A percentile compares a stretch with the other conserved stretches of the same genome.
These are phyloP conservation scores for Epichloe baconii DNA, from an alignment of 2,329 filamentous ascomycete species.

Conservation along the genomic window DNA sequence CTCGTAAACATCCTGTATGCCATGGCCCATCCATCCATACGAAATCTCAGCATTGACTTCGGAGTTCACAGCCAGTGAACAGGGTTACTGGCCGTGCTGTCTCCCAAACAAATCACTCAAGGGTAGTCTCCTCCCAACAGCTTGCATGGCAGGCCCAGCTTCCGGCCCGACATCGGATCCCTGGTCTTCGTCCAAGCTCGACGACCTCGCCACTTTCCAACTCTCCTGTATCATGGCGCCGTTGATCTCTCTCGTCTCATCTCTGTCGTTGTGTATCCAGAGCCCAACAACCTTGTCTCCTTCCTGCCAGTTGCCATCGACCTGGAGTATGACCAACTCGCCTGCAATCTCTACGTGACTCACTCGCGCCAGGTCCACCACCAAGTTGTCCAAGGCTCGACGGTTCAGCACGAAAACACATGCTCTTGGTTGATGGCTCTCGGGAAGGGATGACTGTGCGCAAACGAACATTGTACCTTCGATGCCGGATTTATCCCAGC, in stretches of 20 bases:
- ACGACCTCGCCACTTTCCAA: constrained; percentile 26
- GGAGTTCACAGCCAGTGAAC: background rate
- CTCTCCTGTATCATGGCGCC: constrained; percentile 28
- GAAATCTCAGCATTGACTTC: background rate
- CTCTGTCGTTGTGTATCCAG: constrained; percentile 40
- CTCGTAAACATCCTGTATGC: background rate
- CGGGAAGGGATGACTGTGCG: constrained; percentile 37
- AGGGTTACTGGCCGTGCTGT: constrained; percentile 11
- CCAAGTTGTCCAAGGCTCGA: constrained; percentile 56
- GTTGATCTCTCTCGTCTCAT: constrained; percentile 29
- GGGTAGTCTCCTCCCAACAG: constrained; percentile 30
- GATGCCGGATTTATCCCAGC: constrained; percentile 76
- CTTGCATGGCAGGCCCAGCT: constrained; percentile 29
- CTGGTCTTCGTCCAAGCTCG: constrained; percentile 16
- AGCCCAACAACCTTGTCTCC: constrained; percentile 35
- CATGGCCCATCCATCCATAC: background rate
- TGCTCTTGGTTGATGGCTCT: constrained; percentile 24
- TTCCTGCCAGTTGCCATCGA: constrained; percentile 22
- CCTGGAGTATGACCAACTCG: constrained; percentile 38
- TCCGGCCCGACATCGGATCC: constrained; percentile 18
- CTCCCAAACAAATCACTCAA: constrained; percentile 32
- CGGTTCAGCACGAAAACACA: constrained; percentile 65
- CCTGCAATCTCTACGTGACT: constrained; percentile 49
- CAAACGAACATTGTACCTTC: constrained; percentile 88
- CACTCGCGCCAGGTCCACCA: constrained; percentile 48